Evolutionary conservation across 164 flowering plant species (phyloP), one percentile per base, ranked within the genome.

Genomic region (Vitis labrusca): DNA sequence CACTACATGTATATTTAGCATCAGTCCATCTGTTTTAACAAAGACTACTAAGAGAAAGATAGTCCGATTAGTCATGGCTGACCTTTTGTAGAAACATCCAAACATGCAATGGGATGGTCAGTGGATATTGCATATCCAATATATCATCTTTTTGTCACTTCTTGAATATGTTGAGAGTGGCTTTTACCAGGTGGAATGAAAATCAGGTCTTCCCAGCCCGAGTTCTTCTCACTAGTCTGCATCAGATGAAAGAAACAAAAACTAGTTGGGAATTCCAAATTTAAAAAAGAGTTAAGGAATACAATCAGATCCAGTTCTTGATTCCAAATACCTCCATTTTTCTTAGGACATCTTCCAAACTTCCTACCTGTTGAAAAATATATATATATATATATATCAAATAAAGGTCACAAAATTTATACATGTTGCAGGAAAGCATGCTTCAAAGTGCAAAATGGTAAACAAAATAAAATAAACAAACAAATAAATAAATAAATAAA

Each of bases 151-250:
- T 79, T 77, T 29, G 72, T 79, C 64, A 89, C 87, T 73, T 92
- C 95, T 70, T 86, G 82, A 63, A 92, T 66, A 80, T 92, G 97
- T 75, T 90, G 94, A 3, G 87, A 79, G 75, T 83, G 87, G 78
- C 91, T 93, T 85, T 89, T 92, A 55, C 99, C 98, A 55, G 99
- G 99, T 37, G 98, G 97, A 78, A 96, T 83, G 72, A 93, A 93
- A 55, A 91, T 86, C 66, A 96, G 73, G 81, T 96, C 99, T 73
- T 91, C 98, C 99, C 99, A 96, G 47, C 90, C 97, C 1, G 92
- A 93, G 70, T 89, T 89, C 76, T 81, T 89, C 71, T 86, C 91
- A 70, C 81, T 93, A 71, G 76, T 83, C 99, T 95, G 83, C 68
- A 74, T 56, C 50, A 68, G 44, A 61, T 2, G 66, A 67, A n/a